phyloP scores from a whole-genome alignment of 176 grass and related monocot species.

The Avena eriantha region DNA sequence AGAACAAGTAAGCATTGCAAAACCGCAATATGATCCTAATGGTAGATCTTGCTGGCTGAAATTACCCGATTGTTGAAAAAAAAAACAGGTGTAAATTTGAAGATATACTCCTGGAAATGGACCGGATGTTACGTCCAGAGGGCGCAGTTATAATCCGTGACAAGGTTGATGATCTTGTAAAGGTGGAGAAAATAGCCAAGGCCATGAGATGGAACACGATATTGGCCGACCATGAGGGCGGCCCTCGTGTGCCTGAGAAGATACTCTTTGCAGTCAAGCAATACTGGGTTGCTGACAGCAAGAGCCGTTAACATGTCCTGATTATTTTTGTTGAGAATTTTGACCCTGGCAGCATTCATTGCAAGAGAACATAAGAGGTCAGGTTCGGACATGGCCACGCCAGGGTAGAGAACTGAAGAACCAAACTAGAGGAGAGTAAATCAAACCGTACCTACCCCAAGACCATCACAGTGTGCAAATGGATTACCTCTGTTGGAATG shows the following conservation, averaged over 20 bases:
- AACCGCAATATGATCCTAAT: neutral
- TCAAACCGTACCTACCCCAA: neutral
- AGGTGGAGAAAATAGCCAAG: constrained; percentile 66
- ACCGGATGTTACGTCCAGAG: constrained; percentile 84
- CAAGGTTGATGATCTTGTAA: constrained; percentile 61
- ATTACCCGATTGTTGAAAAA: constrained; percentile 20
- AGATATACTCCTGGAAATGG: constrained; percentile 93
- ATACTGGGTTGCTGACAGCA: constrained; percentile 61
- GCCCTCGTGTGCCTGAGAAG: constrained; percentile 80
- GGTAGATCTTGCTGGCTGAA: constrained; percentile 18
- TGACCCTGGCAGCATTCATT: neutral
- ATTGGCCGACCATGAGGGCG: constrained; percentile 68
- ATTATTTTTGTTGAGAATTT: neutral
- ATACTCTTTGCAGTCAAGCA: constrained; percentile 78
- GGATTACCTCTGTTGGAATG: neutral
- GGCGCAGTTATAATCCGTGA: constrained; percentile 81
- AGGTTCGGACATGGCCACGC: neutral
- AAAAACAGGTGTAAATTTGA: constrained; percentile 75
- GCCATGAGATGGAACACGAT: constrained; percentile 75
- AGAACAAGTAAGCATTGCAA: constrained; percentile 65
- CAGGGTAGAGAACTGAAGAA: neutral
- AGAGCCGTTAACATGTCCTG: constrained; percentile 36
- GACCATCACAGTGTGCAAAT: neutral
- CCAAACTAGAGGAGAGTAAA: constrained; percentile 23
- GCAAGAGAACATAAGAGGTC: neutral